Conservation (phyloP, 2,329 filamentous ascomycete species). For the Ampelomyces quisqualis region DNA sequence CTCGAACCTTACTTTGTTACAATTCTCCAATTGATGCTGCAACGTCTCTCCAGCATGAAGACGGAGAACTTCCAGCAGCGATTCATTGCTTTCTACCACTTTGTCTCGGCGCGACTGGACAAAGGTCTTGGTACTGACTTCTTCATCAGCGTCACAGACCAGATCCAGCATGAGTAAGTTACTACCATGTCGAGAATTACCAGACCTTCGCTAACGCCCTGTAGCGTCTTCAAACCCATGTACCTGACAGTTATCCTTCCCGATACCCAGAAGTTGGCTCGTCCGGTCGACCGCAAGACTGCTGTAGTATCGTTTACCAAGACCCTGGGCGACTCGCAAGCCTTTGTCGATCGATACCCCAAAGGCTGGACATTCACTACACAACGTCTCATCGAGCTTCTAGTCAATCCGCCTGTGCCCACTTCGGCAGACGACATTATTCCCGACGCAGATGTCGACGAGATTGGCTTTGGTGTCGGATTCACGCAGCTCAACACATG, state of each 20-base stretch:
- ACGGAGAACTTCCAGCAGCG: slow-evolving; percentile 82
- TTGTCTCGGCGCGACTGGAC: slow-evolving; percentile 77
- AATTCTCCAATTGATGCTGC: slow-evolving; percentile 80
- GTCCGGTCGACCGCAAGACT: slow-evolving; percentile 87
- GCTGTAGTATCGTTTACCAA: slow-evolving; percentile 93
- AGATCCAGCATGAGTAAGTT: slow-evolving; percentile 67
- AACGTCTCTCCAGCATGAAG: slow-evolving; percentile 67
- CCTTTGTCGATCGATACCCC: slow-evolving; percentile 70
- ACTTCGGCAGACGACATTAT: slow-evolving; percentile 70
- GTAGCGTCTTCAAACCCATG: slow-evolving; percentile 74
- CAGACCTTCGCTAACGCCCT: slow-evolving; percentile 17
- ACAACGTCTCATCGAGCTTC: slow-evolving; percentile 81
- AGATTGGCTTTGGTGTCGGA: slow-evolving; percentile 90
- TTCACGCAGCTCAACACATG: slow-evolving; percentile 94
- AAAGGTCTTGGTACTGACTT: slow-evolving; percentile 88
- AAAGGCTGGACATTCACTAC: slow-evolving; percentile 89
- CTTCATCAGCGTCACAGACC: slow-evolving; percentile 82
- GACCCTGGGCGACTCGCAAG: slow-evolving; percentile 80
- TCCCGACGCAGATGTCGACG: slow-evolving; percentile 87
- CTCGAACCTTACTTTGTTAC: slow-evolving; percentile 76
- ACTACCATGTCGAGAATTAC: background rate
- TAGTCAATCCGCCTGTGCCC: slow-evolving; percentile 81
- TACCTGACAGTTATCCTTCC: slow-evolving; percentile 86
- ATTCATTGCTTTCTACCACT: slow-evolving; percentile 93
- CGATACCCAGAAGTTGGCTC: slow-evolving; percentile 82